Evolutionary conservation across 176 grass and related monocot genomes (phyloP).

Genomic region (Ensete glaucum): DNA sequence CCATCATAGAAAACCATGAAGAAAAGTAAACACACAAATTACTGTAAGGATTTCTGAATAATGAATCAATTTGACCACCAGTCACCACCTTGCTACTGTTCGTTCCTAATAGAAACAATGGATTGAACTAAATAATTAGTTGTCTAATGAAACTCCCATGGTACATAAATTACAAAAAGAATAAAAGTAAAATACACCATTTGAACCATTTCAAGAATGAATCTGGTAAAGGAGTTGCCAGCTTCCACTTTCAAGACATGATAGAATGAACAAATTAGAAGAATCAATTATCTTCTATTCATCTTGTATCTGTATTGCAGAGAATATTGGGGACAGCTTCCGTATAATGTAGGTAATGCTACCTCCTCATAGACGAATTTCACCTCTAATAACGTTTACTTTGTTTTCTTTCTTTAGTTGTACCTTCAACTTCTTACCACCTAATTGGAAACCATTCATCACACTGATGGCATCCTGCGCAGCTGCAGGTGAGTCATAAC

Average conservation of each 20-base stretch:
- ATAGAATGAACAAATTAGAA: constrained; percentile 11
- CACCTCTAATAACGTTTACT: constrained; percentile 57
- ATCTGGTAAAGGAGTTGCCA: constrained; percentile 7
- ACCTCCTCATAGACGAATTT: constrained; percentile 9
- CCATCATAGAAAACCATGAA: too few relatives aligned
- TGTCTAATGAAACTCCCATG: constrained; percentile 1
- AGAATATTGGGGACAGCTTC: background rate
- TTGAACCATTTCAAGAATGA: constrained; percentile 22
- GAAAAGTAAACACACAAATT: too few relatives aligned
- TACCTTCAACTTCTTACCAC: constrained; percentile 93
- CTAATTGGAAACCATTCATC: constrained; percentile 86
- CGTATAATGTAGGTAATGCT: constrained; percentile 3
- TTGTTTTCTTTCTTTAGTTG: constrained; percentile 97
- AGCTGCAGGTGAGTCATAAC: constrained; percentile 67
- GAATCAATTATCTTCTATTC: constrained; percentile 9
- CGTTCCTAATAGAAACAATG: background rate
- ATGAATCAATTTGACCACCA: background rate
- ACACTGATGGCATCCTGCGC: constrained; percentile 63
- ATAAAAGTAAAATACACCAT: constrained; percentile 27
- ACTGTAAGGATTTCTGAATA: too few relatives aligned
- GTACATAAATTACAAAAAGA: constrained; percentile 24
- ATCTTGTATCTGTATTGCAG: constrained; percentile 1
- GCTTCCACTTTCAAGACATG: background rate
- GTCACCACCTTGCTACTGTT: background rate
- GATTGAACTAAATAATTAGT: constrained; percentile 14